A percentile compares a stretch with the other conserved stretches of the same genome.
phyloP scores from a whole-genome alignment of 1,284 basidiomycete genomes.

The Tremellales sp. region DNA sequence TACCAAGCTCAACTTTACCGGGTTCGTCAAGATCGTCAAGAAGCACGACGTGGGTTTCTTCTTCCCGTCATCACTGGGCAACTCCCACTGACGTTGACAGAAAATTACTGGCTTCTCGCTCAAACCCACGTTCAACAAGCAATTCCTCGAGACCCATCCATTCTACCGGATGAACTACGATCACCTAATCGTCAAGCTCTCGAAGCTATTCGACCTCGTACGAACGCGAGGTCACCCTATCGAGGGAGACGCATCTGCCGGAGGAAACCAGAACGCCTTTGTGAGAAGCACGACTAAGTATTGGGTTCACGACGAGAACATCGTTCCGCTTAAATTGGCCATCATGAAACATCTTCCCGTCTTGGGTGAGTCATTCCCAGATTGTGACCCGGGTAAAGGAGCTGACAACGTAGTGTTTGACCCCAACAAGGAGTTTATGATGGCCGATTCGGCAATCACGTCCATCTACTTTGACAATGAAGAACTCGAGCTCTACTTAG shows the following conservation, averaged over 20 bases:
- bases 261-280: conserved; percentile 93
- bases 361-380: conserved; percentile 58
- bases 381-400: not conserved
- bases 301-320: conserved; percentile 95
- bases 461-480: conserved; percentile 72
- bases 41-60: conserved; percentile 64
- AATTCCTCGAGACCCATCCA: conserved; percentile 89
- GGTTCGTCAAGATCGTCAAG: conserved; percentile 99
- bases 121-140: conserved; percentile 65
- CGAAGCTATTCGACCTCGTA: conserved; percentile 91
- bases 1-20: conserved; percentile 93
- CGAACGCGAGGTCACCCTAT: conserved; percentile 92
- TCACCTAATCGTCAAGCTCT: conserved; percentile 92
- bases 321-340: conserved; percentile 92
- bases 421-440: conserved; percentile 87
- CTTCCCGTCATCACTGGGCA: too few species aligned
- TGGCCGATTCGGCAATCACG: conserved; percentile 71
- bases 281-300: conserved; percentile 98
- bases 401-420: conserved; percentile 72
- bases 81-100: conserved; percentile 25
- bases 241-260: conserved; percentile 87
- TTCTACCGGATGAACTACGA: conserved; percentile 73
- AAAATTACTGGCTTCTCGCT: conserved; percentile 59
- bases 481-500: conserved; percentile 94
- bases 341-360: conserved; percentile 91